phyloP scores from a whole-genome alignment of 352 stramenopile genomes.

The Pythium brachiatum region DNA sequence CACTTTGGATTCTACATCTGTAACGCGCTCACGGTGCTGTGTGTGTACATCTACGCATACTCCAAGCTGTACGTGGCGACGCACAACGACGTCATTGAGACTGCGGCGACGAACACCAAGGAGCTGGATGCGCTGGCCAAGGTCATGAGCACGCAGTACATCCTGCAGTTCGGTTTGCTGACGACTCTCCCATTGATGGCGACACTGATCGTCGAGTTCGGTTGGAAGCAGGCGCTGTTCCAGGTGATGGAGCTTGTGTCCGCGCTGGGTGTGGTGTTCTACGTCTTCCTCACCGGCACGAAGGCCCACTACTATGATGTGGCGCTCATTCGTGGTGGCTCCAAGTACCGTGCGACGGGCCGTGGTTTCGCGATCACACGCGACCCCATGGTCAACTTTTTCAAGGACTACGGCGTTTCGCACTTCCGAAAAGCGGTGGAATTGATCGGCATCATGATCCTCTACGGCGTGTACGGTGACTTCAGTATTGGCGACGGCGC shows the following conservation, averaged over 20 bases:
- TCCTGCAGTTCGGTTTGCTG: slow-evolving; percentile 85
- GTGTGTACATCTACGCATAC: slow-evolving; percentile 86
- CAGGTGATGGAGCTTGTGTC: slow-evolving; percentile 78
- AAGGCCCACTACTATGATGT: slow-evolving; percentile 89
- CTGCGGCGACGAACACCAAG: slow-evolving; percentile 56
- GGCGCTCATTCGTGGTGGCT: slow-evolving; percentile 76
- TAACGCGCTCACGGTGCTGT: slow-evolving; percentile 83
- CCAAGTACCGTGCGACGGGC: slow-evolving; percentile 84
- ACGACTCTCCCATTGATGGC: slow-evolving; percentile 78
- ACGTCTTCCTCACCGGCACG: slow-evolving; percentile 84
- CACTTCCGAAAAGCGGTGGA: slow-evolving; percentile 89
- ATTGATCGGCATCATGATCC: slow-evolving; percentile 80
- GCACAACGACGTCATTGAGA: slow-evolving; percentile 56
- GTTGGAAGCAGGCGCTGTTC: slow-evolving; percentile 64
- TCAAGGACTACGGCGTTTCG: slow-evolving; percentile 85
- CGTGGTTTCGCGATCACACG: slow-evolving; percentile 86
- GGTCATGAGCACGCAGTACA: slow-evolving; percentile 86
- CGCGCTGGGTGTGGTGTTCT: slow-evolving; percentile 83
- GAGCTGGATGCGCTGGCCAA: slow-evolving; percentile 60
- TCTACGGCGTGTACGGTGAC: slow-evolving; percentile 76
- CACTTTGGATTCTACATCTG: slow-evolving; percentile 90
- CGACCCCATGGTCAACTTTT: slow-evolving; percentile 86
- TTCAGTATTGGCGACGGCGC: slow-evolving; percentile 66
- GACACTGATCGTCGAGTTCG: slow-evolving; percentile 79
- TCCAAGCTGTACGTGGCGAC: slow-evolving; percentile 79